phyloP scores from a whole-genome alignment of 148 eudicot species.

The Rhododendron mucronatum region DNA sequence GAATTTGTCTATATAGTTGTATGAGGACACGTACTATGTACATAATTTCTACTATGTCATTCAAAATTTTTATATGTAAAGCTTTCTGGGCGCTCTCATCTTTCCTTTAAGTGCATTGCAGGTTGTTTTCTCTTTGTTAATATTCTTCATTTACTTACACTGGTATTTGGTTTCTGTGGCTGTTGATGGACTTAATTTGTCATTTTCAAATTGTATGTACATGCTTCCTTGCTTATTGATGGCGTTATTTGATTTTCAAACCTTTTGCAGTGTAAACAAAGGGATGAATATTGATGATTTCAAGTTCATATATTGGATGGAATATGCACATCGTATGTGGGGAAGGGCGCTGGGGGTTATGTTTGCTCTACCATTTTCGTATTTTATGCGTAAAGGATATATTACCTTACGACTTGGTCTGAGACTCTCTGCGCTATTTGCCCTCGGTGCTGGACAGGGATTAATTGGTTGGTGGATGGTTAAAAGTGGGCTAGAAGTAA shows the following conservation, averaged over 20 bases:
- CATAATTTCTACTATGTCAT: too few relatives aligned
- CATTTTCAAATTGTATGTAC: background rate
- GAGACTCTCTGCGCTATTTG: constrained; percentile 80
- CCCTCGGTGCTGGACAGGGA: constrained; percentile 97
- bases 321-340: constrained; percentile 99
- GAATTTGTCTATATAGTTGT: background rate
- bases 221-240: background rate
- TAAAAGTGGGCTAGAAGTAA: constrained; percentile 97
- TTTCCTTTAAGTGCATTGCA: background rate
- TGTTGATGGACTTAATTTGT: background rate
- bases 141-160: background rate
- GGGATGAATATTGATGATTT: constrained; percentile 93
- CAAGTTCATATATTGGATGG: constrained; percentile 98
- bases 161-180: background rate
- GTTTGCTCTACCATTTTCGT: constrained; percentile 96
- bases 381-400: constrained; percentile 84
- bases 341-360: constrained; percentile 96
- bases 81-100: background rate
- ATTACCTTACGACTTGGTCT: constrained; percentile 71
- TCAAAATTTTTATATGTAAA: background rate
- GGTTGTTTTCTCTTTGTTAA: background rate
- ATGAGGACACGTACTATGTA: background rate
- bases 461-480: constrained; percentile 99
- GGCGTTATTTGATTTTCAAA: background rate
- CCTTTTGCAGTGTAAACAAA: constrained; percentile 59